phyloP scores from a whole-genome alignment of 257 asterid genomes.

The Salvia splendens region DNA sequence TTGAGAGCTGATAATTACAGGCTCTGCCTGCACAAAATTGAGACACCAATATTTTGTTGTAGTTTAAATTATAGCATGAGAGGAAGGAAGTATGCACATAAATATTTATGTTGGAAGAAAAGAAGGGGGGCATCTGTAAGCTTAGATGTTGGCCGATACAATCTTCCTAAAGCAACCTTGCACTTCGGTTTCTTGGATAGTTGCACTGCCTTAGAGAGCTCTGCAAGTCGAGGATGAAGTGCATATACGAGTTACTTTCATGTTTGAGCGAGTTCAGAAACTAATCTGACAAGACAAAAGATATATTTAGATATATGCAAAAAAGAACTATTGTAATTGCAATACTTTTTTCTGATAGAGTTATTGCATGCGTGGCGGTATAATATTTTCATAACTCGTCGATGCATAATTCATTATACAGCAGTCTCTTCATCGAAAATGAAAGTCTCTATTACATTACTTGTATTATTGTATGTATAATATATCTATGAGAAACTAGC shows the following conservation, averaged over 20 bases:
- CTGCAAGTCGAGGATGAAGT: conserved; percentile 47
- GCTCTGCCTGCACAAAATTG: conserved; percentile 15
- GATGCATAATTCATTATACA: not conserved
- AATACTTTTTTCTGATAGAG: not conserved
- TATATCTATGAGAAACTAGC: not conserved
- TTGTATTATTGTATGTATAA: not conserved
- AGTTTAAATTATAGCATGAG: not conserved
- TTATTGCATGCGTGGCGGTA: not conserved
- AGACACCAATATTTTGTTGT: not conserved
- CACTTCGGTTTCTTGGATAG: conserved; percentile 28
- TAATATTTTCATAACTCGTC: not conserved
- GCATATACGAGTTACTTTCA: conserved; percentile 28
- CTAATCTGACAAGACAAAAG: not conserved
- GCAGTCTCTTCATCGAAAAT: not conserved
- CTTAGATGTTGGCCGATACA: conserved; percentile 66
- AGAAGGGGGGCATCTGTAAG: conserved; percentile 74
- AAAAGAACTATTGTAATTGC: no score
- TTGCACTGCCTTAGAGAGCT: conserved; percentile 47
- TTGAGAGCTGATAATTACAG: conserved; percentile 4
- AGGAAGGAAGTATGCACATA: not conserved
- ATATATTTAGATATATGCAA: not conserved
- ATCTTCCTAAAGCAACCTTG: conserved; percentile 71
- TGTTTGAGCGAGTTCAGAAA: conserved; percentile 5
- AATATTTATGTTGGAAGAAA: conserved; percentile 50
- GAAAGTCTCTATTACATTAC: not conserved